Base-by-base conservation (phyloP, 1,139 yeast species). In the Candida frijolesensis region DNA sequence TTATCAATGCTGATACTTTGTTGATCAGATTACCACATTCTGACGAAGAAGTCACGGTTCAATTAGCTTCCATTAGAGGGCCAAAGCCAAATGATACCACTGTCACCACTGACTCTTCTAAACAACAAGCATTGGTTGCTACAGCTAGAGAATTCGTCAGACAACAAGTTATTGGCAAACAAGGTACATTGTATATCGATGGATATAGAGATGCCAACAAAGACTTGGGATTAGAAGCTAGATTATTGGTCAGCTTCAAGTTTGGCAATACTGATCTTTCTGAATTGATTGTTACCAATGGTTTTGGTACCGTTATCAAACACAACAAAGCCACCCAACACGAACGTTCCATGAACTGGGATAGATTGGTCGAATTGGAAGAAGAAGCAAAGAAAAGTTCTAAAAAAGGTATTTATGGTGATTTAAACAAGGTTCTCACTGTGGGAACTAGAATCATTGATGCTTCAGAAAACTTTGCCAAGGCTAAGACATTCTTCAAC, bases 321-420 rank as follows among this genome's bases (percentile, higher is more conserved):
- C 96, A 88, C 67, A 84, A 85, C 62, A 85, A 84, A 65, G 90
- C 87, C 53, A 86, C 85, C 35, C 67, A 76, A 42, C 80, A 81
- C 42, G 90, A 85, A 62, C 79, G 91, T 58, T 84, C 96, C 1
- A 78, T 84, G 39, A 79, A 83, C 58, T 89, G 96, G 95, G 96
- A 89, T 63, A 78, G 76, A 50, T 76, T 89, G 51, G 67, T 88
- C 45, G 96, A 88, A 64, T 72, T 85, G 49, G 96, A 90, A 66
- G 75, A 78, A 44, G 75, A 74, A 45, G 85, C 94, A 22, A 76
- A 73, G 57, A 79, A 76, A 49, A 69, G 69, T 29, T 75, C 67
- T 22, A 80, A 83, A 58, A 75, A 73, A 51, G 96, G 96, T 32
- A 75, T 89, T 49, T 85, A 79, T 62, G 71, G 59, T 55, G 60